Evolutionary conservation across 768 basidiomycete species (phyloP).

Genomic region (Auriculariales sp.): DNA sequence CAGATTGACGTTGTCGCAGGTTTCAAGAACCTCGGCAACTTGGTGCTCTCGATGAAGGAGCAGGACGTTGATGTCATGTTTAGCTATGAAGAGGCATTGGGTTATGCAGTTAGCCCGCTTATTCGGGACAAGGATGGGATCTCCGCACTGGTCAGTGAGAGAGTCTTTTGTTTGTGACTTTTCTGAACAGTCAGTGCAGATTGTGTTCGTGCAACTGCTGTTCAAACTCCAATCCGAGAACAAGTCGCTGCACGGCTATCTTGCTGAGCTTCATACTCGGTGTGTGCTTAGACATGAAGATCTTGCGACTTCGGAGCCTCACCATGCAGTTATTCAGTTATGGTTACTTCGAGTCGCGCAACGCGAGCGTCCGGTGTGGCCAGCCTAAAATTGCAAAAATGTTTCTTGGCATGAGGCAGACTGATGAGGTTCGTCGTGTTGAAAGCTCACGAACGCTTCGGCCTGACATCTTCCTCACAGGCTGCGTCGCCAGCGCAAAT

Average conservation of each 20-base stretch:
- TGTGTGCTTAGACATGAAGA: too few species aligned
- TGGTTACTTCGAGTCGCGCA: constrained; percentile 49
- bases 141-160: constrained; percentile 46
- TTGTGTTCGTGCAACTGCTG: constrained; percentile 57
- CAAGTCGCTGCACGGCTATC: constrained; percentile 37
- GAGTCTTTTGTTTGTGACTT: background rate
- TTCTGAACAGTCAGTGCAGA: constrained; percentile 21
- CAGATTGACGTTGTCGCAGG: constrained; percentile 26
- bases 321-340: constrained; percentile 29
- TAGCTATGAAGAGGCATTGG: constrained; percentile 87
- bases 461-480: constrained; percentile 1
- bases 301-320: constrained; percentile 21
- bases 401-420: constrained; percentile 46
- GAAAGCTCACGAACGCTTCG: constrained; percentile 1
- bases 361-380: constrained; percentile 25
- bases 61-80: constrained; percentile 64
- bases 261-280: constrained; percentile 27
- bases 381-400: constrained; percentile 50
- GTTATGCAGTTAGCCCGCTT: constrained; percentile 71
- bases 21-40: constrained; percentile 86
- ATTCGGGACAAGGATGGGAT: constrained; percentile 85
- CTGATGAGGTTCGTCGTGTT: constrained; percentile 16
- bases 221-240: constrained; percentile 33
- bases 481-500: background rate
- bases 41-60: constrained; percentile 45